Evolutionary conservation across 2,329 filamentous ascomycete genomes (phyloP), one percentile per base, ranked within the genome.

Genomic region (Neofusicoccum laricinum): DNA sequence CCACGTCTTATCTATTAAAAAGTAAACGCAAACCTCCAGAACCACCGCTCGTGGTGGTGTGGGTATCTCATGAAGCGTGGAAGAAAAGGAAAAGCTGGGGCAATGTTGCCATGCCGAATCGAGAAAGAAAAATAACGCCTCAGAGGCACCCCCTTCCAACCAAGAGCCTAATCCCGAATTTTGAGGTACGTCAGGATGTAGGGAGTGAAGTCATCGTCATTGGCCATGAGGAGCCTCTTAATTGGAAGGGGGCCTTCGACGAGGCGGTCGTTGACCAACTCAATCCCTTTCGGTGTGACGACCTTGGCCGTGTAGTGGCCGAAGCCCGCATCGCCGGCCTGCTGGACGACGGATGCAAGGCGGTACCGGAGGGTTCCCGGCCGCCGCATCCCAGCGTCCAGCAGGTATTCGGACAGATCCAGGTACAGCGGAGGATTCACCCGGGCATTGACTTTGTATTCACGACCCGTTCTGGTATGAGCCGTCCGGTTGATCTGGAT

Each of bases 401-500:
- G 21, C 15, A 32, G 34, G 38, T 50, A 34, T 5, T 48, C n/a
- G 17, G 45, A 53, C 2, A 65, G 14, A 40, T 65, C 64, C 11
- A 65, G 38, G 8, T 53, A 30, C n/a, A 53, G 40, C 2, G 46
- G 46, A 14, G 46, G 36, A 11, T 17, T 30, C n/a, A 61, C 25
- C 10, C 7, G 6, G 21, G 51, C 38, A 1, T 40, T 10, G 45
- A 65, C 55, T 61, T 61, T 15, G 11, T 38, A 38, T 8, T 30
- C 25, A 30, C 25, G 25, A 30, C 25, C 25, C 25, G 7, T 30
- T 7, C 7, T 30, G 25, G 25, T 30, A 30, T 30, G 61, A 2
- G 11, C 6, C 12, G 45, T 30, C 7, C 10, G 32, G 19, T n/a
- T n/a, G 12, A 70, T 57, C 7, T 69, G 66, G 21, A 70, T 36